These are phyloP conservation scores for Catharanthus roseus DNA, from an alignment of 257 asterid species.

Conservation along the genomic window DNA sequence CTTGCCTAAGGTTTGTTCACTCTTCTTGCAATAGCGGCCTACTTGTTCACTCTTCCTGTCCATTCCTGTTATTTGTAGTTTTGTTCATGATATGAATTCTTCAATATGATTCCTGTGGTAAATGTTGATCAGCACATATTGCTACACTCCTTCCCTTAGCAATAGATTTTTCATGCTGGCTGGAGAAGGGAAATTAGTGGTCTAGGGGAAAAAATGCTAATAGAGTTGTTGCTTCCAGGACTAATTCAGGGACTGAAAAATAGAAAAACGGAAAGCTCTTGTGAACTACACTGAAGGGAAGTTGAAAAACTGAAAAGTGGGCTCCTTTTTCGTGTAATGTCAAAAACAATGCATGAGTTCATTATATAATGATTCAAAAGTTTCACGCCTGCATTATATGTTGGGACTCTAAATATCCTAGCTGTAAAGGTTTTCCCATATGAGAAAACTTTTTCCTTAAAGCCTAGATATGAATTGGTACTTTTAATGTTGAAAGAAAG, in stretches of 20 bases:
- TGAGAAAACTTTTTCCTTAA: not conserved
- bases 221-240: not conserved
- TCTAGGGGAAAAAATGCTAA: not conserved
- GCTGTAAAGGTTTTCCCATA: not conserved
- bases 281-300: not conserved
- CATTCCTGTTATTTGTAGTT: not conserved
- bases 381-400: not conserved
- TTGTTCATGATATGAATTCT: not conserved
- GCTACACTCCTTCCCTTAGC: not conserved
- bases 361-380: not conserved
- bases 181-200: not conserved
- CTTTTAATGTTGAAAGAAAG: not conserved
- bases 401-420: not conserved
- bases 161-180: not conserved
- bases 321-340: not conserved
- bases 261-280: not conserved
- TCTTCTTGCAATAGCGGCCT: not conserved
- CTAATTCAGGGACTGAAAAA: not conserved
- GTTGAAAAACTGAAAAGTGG: not conserved
- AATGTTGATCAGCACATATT: not conserved
- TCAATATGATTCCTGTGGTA: not conserved
- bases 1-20: constrained; percentile 87
- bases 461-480: not conserved
- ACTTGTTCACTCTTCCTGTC: not conserved
- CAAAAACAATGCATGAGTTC: not conserved